Evolutionary conservation across 768 basidiomycete species (phyloP).

Genomic region (Boletus pseudo-olivaceus): DNA sequence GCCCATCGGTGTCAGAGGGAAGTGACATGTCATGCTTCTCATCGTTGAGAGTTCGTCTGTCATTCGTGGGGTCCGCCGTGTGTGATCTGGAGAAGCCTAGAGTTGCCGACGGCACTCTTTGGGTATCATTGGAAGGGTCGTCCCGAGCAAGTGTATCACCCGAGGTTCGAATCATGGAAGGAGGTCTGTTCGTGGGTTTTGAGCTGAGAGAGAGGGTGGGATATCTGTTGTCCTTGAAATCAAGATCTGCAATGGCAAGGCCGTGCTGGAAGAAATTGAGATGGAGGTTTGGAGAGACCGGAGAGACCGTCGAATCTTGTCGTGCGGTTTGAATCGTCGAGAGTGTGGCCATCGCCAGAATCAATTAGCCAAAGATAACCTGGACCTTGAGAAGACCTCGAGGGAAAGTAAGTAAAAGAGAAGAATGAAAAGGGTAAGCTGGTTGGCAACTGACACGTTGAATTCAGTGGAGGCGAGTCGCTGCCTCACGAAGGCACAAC

Average conservation of each 20-base stretch:
- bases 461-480: background rate
- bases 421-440: constrained; percentile 3
- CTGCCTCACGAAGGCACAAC: background rate
- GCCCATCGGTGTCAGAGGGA: constrained; percentile 12
- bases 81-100: constrained; percentile 14
- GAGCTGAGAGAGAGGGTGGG: constrained; percentile 32
- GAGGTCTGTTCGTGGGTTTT: constrained; percentile 21
- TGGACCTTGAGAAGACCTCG: constrained; percentile 12
- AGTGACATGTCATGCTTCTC: constrained; percentile 17
- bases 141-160: constrained; percentile 28
- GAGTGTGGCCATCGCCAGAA: constrained; percentile 41
- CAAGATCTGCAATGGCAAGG: constrained; percentile 54
- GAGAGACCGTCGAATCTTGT: constrained; percentile 35
- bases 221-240: constrained; percentile 64
- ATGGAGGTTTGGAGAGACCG: constrained; percentile 33
- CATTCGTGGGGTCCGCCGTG: constrained; percentile 14
- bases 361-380: constrained; percentile 21
- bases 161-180: constrained; percentile 30
- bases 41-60: constrained; percentile 24
- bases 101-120: constrained; percentile 9
- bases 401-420: constrained; percentile 9
- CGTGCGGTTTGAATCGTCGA: constrained; percentile 47
- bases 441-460: constrained; percentile 2
- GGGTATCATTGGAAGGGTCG: constrained; percentile 13
- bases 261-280: constrained; percentile 48